Conservation (phyloP, 192 early-diverging fungal species). For the Nowakowskiella sp. region DNA sequence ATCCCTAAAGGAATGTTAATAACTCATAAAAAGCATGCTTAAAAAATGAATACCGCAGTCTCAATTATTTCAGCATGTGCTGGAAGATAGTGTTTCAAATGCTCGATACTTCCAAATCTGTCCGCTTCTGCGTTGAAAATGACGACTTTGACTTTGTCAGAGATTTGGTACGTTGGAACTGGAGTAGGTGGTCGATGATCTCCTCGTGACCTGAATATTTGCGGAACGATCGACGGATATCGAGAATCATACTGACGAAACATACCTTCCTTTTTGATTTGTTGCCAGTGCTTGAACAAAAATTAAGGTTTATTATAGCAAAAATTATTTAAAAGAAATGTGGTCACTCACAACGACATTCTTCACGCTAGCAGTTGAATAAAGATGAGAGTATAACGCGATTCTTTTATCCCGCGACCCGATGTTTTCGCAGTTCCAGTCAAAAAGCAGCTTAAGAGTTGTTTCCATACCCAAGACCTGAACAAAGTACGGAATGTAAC, state of each 20-base stretch:
- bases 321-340: constrained; percentile 8
- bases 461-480: constrained; percentile 12
- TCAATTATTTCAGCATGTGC: neutral
- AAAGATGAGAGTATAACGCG: constrained; percentile 24
- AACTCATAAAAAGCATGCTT: neutral
- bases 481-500: neutral
- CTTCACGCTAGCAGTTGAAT: constrained; percentile 15
- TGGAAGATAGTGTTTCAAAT: constrained; percentile 4
- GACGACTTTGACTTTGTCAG: constrained; percentile 15
- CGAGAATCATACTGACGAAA: constrained; percentile 20
- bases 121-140: constrained; percentile 16
- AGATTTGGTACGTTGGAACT: constrained; percentile 30
- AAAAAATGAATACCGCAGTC: neutral
- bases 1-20: constrained; percentile 4
- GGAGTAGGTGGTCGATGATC: constrained; percentile 3
- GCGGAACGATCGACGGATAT: neutral
- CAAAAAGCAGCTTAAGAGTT: constrained; percentile 8
- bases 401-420: constrained; percentile 4
- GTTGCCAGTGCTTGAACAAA: constrained; percentile 26
- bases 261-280: constrained; percentile 18
- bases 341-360: constrained; percentile 16
- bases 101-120: constrained; percentile 17
- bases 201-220: neutral
- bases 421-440: constrained; percentile 22
- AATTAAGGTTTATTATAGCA: too few relatives aligned